Evolutionary conservation across 805 yeast species (phyloP).

Genomic region (Yamadazyma sp.): DNA sequence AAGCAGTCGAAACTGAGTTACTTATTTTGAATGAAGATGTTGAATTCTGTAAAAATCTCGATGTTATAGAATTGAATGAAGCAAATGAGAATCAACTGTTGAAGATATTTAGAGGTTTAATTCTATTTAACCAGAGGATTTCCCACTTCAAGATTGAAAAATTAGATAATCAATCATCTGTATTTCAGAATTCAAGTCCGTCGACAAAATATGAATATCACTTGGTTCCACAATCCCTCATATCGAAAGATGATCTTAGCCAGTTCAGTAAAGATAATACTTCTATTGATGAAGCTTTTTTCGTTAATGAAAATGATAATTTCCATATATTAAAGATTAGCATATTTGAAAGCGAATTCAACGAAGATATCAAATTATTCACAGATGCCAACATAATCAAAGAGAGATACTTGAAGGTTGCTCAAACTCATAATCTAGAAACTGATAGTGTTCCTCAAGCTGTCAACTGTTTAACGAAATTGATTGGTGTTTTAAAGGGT

Average conservation of each 20-base stretch:
- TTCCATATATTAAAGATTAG: constrained; percentile 46
- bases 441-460: constrained; percentile 47
- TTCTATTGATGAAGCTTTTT: constrained; percentile 33
- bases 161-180: constrained; percentile 22
- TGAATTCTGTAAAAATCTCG: constrained; percentile 27
- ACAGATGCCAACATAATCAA: constrained; percentile 50
- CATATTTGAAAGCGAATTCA: constrained; percentile 44
- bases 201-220: constrained; percentile 38
- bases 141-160: constrained; percentile 31
- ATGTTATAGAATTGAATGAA: constrained; percentile 13
- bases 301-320: constrained; percentile 19
- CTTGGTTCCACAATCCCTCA: constrained; percentile 18
- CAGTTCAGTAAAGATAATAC: constrained; percentile 14
- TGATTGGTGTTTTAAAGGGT: constrained; percentile 63
- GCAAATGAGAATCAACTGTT: constrained; percentile 17
- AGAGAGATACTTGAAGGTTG: constrained; percentile 44
- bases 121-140: constrained; percentile 17
- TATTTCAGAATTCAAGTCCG: constrained; percentile 5
- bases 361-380: constrained; percentile 42
- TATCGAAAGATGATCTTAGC: constrained; percentile 28
- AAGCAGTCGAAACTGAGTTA: constrained; percentile 15
- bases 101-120: constrained; percentile 30
- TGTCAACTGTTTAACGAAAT: constrained; percentile 55
- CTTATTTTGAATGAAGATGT: constrained; percentile 35
- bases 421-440: constrained; percentile 27